Evolutionary conservation across 2,329 filamentous ascomycete genomes (phyloP), one percentile per base, ranked within the genome.

Genomic region (Xylariaceae sp.): DNA sequence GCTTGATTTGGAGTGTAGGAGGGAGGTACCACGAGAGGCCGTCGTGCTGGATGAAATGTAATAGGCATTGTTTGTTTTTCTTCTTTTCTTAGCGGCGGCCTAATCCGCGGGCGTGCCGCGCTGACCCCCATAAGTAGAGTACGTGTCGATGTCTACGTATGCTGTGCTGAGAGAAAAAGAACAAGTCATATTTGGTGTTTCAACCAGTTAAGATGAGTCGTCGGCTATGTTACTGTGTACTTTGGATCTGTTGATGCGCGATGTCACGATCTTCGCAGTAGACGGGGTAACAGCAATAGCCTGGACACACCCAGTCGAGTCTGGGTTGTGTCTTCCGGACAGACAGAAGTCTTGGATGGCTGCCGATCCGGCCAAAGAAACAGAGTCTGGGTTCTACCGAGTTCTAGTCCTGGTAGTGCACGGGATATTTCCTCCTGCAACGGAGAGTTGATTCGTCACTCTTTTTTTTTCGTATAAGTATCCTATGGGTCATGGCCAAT

Each of bases 11-110:
- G n/a, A n/a, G n/a, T n/a, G n/a, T n/a, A n/a, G 17, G 17, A 17
- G n/a, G 41, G 11, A 41, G 11, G 11, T 10, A 41, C 8, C 8
- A 41, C 8, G 11, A 41, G 13, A 45, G 13, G 51, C 39, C 55
- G 54, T 61, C 51, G 54, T n/a, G n/a, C n/a, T n/a, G n/a, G n/a
- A n/a, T n/a, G n/a, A n/a, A 5, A 30, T 30, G 23, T 30, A 30
- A 30, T 30, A 4, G 23, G 23, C 23, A 30, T 30, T 30, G 23
- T 30, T 30, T 30, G 37, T 51, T 52, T 45, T 17, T 17, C 59
- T 13, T n/a, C 8, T 34, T n/a, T 15, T 35, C 6, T 35, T 51
- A 58, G 61, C 55, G 58, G 58, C 61, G 61, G 61, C 55, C 53
- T 55, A 62, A 41, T 57, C 60, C 60, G 58, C 54, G 59, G 39